Conservation (phyloP, 805 yeast species). For the Starmerella stigmatis region DNA sequence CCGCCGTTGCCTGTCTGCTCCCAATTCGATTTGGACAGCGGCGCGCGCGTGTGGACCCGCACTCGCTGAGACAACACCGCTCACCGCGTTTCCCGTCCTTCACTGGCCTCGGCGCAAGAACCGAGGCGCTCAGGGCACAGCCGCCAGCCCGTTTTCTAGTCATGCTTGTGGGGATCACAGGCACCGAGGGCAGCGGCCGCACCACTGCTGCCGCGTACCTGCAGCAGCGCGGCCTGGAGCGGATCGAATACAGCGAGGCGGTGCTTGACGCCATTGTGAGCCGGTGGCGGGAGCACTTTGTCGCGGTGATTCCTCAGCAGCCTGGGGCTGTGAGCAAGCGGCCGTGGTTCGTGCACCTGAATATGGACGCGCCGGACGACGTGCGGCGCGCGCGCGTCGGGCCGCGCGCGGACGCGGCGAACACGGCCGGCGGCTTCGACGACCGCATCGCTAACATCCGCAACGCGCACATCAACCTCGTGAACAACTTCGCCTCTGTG, state of each 20-base stretch:
- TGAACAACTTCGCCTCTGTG: constrained; percentile 39
- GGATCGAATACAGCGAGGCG: constrained; percentile 29
- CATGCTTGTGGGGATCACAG: constrained; percentile 71
- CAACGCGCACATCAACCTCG: constrained; percentile 47
- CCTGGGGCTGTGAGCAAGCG: constrained; percentile 36
- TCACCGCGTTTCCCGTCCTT: too few relatives aligned
- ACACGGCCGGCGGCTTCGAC: constrained; percentile 27
- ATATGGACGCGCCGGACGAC: constrained; percentile 61
- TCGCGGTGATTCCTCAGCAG: constrained; percentile 39
- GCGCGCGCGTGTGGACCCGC: too few relatives aligned
- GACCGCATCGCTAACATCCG: constrained; percentile 34
- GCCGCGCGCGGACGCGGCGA: constrained; percentile 26
- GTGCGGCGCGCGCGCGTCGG: constrained; percentile 38
- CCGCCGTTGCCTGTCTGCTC: too few relatives aligned
- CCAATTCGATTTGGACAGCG: too few relatives aligned
- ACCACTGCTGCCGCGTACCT: constrained; percentile 52
- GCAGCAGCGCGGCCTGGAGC: constrained; percentile 42
- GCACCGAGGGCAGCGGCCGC: constrained; percentile 58
- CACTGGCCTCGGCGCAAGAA: too few relatives aligned
- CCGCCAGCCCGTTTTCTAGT: neutral
- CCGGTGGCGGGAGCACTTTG: constrained; percentile 56
- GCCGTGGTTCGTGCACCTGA: constrained; percentile 74
- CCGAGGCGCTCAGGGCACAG: too few relatives aligned
- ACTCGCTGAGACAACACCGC: too few relatives aligned
- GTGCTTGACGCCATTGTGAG: constrained; percentile 53